Conservation (phyloP, 345 rosid species). For the Euphorbia lathyris region DNA sequence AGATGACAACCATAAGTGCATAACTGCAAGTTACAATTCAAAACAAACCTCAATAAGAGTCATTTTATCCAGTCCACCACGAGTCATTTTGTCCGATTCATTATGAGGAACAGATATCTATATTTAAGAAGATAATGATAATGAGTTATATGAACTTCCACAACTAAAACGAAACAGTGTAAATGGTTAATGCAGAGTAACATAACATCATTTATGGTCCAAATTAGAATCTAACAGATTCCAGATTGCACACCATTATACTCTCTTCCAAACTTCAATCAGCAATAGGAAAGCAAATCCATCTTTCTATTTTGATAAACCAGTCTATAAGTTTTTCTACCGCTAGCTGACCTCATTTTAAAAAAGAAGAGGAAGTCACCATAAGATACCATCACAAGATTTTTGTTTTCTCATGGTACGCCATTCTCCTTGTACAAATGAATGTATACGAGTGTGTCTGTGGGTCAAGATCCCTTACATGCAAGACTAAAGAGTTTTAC, state of each 20-base stretch:
- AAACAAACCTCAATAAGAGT: slow-evolving; percentile 83
- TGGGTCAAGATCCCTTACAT: no score
- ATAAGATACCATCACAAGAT: no score
- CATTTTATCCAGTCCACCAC: slow-evolving; percentile 92
- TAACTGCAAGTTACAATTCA: neutral
- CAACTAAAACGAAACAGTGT: neutral
- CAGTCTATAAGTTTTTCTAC: neutral
- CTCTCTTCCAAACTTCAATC: neutral
- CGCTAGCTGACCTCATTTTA: no score
- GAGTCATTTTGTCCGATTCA: slow-evolving; percentile 76
- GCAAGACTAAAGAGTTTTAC: neutral
- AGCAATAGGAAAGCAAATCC: neutral
- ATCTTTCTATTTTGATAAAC: neutral
- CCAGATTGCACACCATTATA: neutral
- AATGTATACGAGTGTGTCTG: no score
- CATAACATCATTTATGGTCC: neutral
- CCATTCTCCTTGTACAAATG: no score
- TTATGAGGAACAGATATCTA: slow-evolving; percentile 93
- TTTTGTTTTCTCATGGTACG: no score
- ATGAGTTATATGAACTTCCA: neutral
- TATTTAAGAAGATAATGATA: neutral
- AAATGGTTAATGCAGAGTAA: neutral
- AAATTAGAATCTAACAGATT: neutral
- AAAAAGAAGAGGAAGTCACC: no score
- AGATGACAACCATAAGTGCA: neutral